phyloP scores from a whole-genome alignment of 352 stramenopile genomes.

The Phytophthora crassamura region DNA sequence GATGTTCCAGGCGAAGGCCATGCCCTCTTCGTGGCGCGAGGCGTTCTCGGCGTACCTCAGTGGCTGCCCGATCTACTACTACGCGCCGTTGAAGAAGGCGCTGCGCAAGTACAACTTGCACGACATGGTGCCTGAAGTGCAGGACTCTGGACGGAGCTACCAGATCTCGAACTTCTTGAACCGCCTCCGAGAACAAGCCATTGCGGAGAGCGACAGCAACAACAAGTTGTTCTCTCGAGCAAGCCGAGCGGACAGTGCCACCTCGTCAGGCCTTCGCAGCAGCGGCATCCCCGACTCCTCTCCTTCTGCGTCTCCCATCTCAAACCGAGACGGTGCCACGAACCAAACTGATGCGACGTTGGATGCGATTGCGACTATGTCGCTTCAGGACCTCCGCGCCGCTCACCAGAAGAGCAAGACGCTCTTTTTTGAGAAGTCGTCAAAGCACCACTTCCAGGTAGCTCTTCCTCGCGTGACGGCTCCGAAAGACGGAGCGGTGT shows the following conservation, averaged over 20 bases:
- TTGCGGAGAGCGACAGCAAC: conserved; percentile 77
- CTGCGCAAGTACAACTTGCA: conserved; percentile 90
- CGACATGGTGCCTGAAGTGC: conserved; percentile 85
- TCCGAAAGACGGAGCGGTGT: conserved; percentile 21
- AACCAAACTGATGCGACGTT: conserved; percentile 43
- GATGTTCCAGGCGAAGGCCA: conserved; percentile 88
- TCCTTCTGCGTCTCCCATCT: conserved; percentile 42
- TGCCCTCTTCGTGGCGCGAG: conserved; percentile 88
- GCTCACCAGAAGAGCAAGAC: conserved; percentile 59
- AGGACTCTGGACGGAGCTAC: conserved; percentile 85
- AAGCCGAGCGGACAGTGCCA: conserved; percentile 33
- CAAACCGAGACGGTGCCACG: conserved; percentile 29
- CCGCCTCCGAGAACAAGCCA: conserved; percentile 75
- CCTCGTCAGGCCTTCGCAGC: conserved; percentile 16
- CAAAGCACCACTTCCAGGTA: conserved; percentile 47
- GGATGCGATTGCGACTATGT: conserved; percentile 75
- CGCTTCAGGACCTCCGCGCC: conserved; percentile 60
- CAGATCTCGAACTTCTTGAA: conserved; percentile 84
- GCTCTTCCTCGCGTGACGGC: conserved; percentile 37
- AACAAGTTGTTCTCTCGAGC: conserved; percentile 76
- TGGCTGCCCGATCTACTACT: conserved; percentile 84
- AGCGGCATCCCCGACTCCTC: conserved; percentile 45
- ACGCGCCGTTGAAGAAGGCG: conserved; percentile 80
- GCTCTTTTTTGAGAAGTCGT: conserved; percentile 59
- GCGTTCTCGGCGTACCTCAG: conserved; percentile 83